phyloP scores from a whole-genome alignment of 768 basidiomycete species.

The Macrolepiota fuliginosa region DNA sequence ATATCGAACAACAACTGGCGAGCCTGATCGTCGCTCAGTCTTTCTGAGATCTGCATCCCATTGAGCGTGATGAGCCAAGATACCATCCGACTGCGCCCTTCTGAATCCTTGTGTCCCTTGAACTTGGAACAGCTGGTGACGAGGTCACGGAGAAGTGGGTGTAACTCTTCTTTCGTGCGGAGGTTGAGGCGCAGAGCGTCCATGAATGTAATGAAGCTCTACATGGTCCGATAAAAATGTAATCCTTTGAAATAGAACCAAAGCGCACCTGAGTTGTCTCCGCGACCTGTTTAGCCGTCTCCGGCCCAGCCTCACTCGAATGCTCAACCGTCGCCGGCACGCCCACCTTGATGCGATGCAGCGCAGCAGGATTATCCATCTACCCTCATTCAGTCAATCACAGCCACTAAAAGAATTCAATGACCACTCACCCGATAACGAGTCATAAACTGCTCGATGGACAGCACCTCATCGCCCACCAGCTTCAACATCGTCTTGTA shows the following conservation, averaged over 20 bases:
- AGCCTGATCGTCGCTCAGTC: slow-evolving; percentile 93
- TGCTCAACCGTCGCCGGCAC: slow-evolving; percentile 93
- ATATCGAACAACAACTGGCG: slow-evolving; percentile 95
- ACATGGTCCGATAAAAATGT: background rate
- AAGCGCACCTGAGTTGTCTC: slow-evolving; percentile 89
- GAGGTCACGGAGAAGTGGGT: slow-evolving; percentile 93
- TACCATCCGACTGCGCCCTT: slow-evolving; percentile 91
- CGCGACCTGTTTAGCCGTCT: slow-evolving; percentile 96
- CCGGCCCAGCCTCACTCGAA: slow-evolving; percentile 86
- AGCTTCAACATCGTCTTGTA: slow-evolving; percentile 98
- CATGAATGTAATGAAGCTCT: slow-evolving; percentile 99
- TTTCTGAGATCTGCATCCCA: slow-evolving; percentile 95
- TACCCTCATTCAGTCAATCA: slow-evolving; percentile 5
- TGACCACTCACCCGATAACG: slow-evolving; percentile 66
- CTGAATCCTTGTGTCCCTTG: slow-evolving; percentile 94
- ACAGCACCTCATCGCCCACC: slow-evolving; percentile 84
- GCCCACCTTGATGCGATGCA: slow-evolving; percentile 87
- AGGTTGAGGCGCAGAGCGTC: slow-evolving; percentile 91
- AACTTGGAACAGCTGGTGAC: slow-evolving; percentile 93
- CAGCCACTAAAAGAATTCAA: background rate
- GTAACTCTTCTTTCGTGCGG: slow-evolving; percentile 96
- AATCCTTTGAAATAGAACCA: background rate
- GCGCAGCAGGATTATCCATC: slow-evolving; percentile 67
- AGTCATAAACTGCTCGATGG: slow-evolving; percentile 88
- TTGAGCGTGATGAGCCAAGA: slow-evolving; percentile 97